Base-by-base conservation (phyloP, 139 green algal species). In the Chlamydomonas applanata region DNA sequence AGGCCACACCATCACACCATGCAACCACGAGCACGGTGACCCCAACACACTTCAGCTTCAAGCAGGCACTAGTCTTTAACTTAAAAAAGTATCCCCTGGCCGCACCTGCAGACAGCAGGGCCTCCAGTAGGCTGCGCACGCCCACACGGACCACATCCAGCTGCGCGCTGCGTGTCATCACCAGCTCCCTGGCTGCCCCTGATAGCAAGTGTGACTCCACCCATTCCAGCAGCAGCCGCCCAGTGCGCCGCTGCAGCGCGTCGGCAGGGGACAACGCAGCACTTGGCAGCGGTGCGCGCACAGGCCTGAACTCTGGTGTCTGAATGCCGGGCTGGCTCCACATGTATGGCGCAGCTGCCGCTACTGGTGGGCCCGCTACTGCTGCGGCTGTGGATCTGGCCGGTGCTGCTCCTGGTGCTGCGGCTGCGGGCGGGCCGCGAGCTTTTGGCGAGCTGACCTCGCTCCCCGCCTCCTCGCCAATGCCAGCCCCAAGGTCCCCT, bases 111-210 rank as follows among this genome's bases (percentile, higher is more conserved):
- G n/a, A 40, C 59, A 40, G 59, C 59, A 66, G 24, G 11, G 25
- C 59, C 11, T 30, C 59, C 59, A 66, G 59, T 4, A 66, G 59
- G 11, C 29, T 30, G 25, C 59, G 59, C 59, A 35, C 24, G 3
- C 59, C 59, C 25, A 22, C n/a, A 34, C 59, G 24, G n/a, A 66
- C 35, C 59, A 66, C 59, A 66, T 66, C 59, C 25, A 66, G 59
- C 59, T 66, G 59, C 11, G 59, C 4, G 17, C n/a, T 66, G 11
- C 25, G 24, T 34, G 35, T 34, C 59, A 4, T 9, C 59, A 66
- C 11, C 24, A 66, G 4, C 24, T 66, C 59, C 25, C 25, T 66
- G 29, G 29, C 59, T 14, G n/a, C 3, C 25, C 11, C 59, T 22
- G 24, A 22, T 3, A 66, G 59, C 11, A 30, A 30, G 2, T 7